These are phyloP conservation scores for Nitzschia sp. DNA, from an alignment of 108 stramenopile genomes.

Conservation along the genomic window DNA sequence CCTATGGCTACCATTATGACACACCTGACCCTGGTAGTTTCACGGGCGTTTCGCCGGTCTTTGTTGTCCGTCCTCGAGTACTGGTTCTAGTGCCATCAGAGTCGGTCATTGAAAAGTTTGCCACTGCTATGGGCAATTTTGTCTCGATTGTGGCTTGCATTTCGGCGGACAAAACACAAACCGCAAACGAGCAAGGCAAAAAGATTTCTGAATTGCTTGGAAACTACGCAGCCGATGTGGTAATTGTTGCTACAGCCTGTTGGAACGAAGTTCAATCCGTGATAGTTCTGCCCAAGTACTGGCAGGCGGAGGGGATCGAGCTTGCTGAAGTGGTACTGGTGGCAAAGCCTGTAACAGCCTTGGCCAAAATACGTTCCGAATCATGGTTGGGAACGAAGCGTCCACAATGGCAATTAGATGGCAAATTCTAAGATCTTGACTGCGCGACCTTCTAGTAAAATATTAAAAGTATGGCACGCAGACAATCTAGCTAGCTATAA, in stretches of 20 bases:
- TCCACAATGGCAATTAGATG: constrained; percentile 32
- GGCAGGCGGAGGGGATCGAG: constrained; percentile 31
- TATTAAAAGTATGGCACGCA: too few relatives aligned
- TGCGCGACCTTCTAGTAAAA: too few relatives aligned
- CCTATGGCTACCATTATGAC: constrained; percentile 82
- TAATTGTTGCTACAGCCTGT: constrained; percentile 75
- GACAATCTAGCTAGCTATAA: too few relatives aligned
- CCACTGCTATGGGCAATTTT: constrained; percentile 37
- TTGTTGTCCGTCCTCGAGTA: constrained; percentile 72
- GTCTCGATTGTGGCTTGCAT: constrained; percentile 19
- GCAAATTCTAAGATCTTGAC: neutral
- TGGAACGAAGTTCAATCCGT: constrained; percentile 14
- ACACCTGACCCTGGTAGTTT: constrained; percentile 73
- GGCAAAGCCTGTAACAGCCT: constrained; percentile 46
- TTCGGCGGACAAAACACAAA: constrained; percentile 10
- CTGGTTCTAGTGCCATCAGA: constrained; percentile 60
- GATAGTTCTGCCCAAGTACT: constrained; percentile 43
- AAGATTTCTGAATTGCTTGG: constrained; percentile 34
- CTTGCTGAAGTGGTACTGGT: constrained; percentile 44
- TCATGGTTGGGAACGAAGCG: constrained; percentile 61
- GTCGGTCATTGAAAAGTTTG: constrained; percentile 51
- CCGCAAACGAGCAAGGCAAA: constrained; percentile 22
- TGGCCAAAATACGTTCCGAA: constrained; percentile 31
- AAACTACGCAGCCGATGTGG: constrained; percentile 62
- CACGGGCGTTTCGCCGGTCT: constrained; percentile 66